Percentiles rank a stretch among this genome's conserved stretches.
These are phyloP conservation scores for Alternaria sp. DNA, from an alignment of 2,329 filamentous ascomycete species.

Conservation along the genomic window DNA sequence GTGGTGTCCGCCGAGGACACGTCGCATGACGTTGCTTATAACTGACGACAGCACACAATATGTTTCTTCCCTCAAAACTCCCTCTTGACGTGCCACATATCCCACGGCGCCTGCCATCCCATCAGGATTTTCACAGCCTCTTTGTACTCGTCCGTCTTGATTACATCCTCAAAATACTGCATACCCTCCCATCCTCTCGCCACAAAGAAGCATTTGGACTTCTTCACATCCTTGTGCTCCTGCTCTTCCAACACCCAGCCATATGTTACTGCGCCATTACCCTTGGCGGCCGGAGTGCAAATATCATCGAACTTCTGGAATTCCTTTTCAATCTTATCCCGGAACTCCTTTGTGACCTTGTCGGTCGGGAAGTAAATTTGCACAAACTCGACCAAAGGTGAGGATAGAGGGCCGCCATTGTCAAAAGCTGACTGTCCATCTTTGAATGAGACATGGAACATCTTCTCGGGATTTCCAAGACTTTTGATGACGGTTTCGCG, in stretches of 20 bases:
- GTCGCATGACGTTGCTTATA: neutral
- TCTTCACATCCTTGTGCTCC: conserved; percentile 6
- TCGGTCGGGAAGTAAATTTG: neutral
- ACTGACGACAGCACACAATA: neutral
- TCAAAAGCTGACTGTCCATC: neutral
- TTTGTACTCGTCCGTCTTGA: neutral
- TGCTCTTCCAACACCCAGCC: conserved; percentile 14
- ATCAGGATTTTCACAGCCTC: conserved; percentile 3
- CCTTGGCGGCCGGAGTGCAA: neutral
- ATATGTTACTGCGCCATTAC: neutral
- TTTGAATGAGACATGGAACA: conserved; percentile 1
- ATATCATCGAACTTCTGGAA: conserved; percentile 2
- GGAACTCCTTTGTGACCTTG: neutral
- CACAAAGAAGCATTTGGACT: conserved; percentile 8
- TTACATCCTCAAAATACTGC: conserved; percentile 8
- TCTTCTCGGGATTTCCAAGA: conserved; percentile 4
- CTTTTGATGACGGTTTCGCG: neutral
- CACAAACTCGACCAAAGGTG: conserved; percentile 11
- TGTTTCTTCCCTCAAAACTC: neutral
- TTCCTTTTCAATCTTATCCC: neutral
- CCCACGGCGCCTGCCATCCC: conserved; percentile 7
- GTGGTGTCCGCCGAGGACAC: neutral
- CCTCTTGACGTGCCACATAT: conserved; percentile 12
- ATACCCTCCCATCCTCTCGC: conserved; percentile 13
- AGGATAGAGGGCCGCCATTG: neutral